Evolutionary conservation across 352 stramenopile species (phyloP).

Genomic region (Phytophthora macrochlamydospora): DNA sequence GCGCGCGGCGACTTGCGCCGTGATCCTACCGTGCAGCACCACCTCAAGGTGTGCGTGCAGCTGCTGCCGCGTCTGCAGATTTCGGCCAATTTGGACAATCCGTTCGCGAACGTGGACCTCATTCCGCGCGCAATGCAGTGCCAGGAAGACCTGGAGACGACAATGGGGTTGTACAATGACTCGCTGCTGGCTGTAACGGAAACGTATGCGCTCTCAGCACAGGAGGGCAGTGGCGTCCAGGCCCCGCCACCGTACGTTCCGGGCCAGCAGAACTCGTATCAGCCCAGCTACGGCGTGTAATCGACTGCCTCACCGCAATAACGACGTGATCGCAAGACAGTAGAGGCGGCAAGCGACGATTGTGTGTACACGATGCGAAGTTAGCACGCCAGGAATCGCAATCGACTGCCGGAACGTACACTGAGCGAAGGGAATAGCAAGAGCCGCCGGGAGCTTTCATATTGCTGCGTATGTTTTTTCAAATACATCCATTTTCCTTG

Average conservation of each 20-base stretch:
- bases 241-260: slow-evolving; percentile 84
- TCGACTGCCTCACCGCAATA: slow-evolving; percentile 1
- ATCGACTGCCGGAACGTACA: slow-evolving; percentile 6
- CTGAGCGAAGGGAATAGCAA: slow-evolving; percentile 19
- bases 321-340: slow-evolving; percentile 11
- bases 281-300: slow-evolving; percentile 87
- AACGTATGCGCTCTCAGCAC: slow-evolving; percentile 82
- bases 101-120: slow-evolving; percentile 44
- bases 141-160: slow-evolving; percentile 86
- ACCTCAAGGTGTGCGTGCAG: slow-evolving; percentile 38
- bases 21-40: slow-evolving; percentile 82
- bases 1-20: slow-evolving; percentile 80
- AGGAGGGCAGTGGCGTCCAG: slow-evolving; percentile 60
- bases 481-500: slow-evolving; percentile 2
- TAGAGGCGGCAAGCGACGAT: not conserved
- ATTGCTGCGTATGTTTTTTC: not conserved
- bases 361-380: not conserved
- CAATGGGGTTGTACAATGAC: slow-evolving; percentile 90
- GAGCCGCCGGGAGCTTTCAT: slow-evolving; percentile 30
- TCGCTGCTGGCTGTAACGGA: slow-evolving; percentile 86
- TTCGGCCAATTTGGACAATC: slow-evolving; percentile 43
- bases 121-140: slow-evolving; percentile 49
- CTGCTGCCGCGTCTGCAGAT: slow-evolving; percentile 31
- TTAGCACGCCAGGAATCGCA: slow-evolving; percentile 1
- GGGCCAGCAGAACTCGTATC: slow-evolving; percentile 91